Conservation (phyloP, 2,329 filamentous ascomycete genomes). For the Coniella lustricola region DNA sequence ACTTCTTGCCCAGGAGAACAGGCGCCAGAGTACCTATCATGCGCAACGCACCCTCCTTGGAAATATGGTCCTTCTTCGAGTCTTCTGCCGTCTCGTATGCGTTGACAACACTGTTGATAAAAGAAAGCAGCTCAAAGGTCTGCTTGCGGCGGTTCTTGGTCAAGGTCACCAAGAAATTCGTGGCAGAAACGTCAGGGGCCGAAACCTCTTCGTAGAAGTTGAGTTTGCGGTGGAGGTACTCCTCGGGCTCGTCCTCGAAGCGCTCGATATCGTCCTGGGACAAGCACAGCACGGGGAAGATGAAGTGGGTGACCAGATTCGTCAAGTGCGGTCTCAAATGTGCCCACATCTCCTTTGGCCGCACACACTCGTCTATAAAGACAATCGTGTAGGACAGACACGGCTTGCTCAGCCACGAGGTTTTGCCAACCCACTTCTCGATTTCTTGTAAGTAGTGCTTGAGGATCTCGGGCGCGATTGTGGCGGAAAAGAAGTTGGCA, state of each 20-base stretch:
- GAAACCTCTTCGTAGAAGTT: slow-evolving; percentile 98
- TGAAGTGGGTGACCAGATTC: slow-evolving; percentile 84
- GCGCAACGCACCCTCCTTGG: slow-evolving; percentile 91
- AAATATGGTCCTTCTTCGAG: slow-evolving; percentile 84
- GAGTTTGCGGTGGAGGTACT: slow-evolving; percentile 93
- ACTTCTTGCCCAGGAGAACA: slow-evolving; percentile 96
- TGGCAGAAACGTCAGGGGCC: slow-evolving; percentile 88
- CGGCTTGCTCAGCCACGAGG: slow-evolving; percentile 88
- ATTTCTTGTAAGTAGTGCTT: slow-evolving; percentile 92
- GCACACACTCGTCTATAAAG: slow-evolving; percentile 94
- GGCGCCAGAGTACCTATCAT: slow-evolving; percentile 96
- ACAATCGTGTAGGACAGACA: slow-evolving; percentile 89
- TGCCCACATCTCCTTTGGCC: slow-evolving; percentile 94
- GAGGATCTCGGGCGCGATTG: slow-evolving; percentile 91
- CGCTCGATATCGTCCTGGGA: slow-evolving; percentile 87
- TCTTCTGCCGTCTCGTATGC: slow-evolving; percentile 80
- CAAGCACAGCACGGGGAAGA: slow-evolving; percentile 93
- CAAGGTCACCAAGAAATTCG: slow-evolving; percentile 90
- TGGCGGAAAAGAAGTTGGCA: slow-evolving; percentile 82
- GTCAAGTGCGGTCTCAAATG: slow-evolving; percentile 90
- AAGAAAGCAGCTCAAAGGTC: slow-evolving; percentile 88
- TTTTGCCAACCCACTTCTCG: slow-evolving; percentile 95
- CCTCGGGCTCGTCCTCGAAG: slow-evolving; percentile 89
- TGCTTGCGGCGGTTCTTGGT: slow-evolving; percentile 94
- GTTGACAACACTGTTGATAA: slow-evolving; percentile 92